These are phyloP conservation scores for Dalechampia spathulata DNA, from an alignment of 441 rosid genomes.

Conservation along the genomic window DNA sequence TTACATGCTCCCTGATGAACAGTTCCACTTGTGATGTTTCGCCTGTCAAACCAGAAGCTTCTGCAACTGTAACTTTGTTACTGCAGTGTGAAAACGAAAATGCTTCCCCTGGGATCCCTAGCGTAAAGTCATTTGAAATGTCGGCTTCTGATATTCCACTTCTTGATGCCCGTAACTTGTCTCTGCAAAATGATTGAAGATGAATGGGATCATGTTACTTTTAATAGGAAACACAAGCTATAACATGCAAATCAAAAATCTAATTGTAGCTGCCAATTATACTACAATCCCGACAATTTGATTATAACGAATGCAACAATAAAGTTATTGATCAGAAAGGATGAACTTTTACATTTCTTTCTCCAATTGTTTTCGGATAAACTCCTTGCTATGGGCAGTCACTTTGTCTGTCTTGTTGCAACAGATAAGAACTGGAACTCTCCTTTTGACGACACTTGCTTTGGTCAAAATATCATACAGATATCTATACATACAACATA, in stretches of 20 bases:
- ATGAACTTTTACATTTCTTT: conserved; percentile 73
- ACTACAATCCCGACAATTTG: conserved; percentile 1
- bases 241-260: not conserved
- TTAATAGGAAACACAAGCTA: not conserved
- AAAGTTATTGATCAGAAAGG: not conserved
- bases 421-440: conserved; percentile 65
- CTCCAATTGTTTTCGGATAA: conserved; percentile 85
- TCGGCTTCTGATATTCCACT: conserved; percentile 75
- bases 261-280: not conserved
- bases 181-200: conserved; percentile 36
- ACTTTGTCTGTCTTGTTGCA: conserved; percentile 93
- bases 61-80: conserved; percentile 68
- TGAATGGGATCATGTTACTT: too few species aligned
- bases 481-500: conserved; percentile 43
- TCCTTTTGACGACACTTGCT: conserved; percentile 62
- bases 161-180: conserved; percentile 68
- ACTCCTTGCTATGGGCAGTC: conserved; percentile 87
- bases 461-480: conserved; percentile 82
- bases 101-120: conserved; percentile 62
- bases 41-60: conserved; percentile 72
- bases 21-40: conserved; percentile 54
- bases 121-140: conserved; percentile 64
- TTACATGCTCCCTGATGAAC: conserved; percentile 71
- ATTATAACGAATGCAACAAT: conserved; percentile 5
- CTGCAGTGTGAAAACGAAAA: conserved; percentile 67